Evolutionary conservation across 306 rosid species (phyloP).

Genomic region (Fragaria nilgerrensis): DNA sequence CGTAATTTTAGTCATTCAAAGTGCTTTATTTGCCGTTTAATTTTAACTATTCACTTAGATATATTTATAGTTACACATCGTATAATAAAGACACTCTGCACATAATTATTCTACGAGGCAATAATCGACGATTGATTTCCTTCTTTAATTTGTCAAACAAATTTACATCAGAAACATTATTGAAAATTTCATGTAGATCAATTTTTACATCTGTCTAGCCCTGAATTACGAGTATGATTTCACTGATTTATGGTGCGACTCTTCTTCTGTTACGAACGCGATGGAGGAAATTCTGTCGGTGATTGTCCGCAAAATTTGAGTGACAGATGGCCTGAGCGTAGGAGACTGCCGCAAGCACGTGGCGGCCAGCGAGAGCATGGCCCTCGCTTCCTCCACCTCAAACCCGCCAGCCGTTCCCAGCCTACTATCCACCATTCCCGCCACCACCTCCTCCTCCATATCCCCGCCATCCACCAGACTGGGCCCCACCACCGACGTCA

Average conservation of each 20-base stretch:
- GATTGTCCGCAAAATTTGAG: conserved; percentile 23
- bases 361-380: conserved; percentile 28
- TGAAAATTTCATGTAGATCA: neutral
- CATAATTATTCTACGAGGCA: no score
- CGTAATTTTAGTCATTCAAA: no score
- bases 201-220: neutral
- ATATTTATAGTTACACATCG: no score
- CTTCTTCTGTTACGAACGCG: neutral
- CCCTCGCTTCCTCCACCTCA: conserved; percentile 34
- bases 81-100: no score
- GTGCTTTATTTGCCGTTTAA: no score
- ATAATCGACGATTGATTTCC: no score
- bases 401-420: conserved; percentile 22
- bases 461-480: neutral
- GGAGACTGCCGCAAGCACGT: conserved; percentile 40
- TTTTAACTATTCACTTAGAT: no score
- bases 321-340: conserved; percentile 36
- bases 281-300: conserved; percentile 9
- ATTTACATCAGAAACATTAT: conserved; percentile 4
- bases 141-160: neutral
- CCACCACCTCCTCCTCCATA: neutral
- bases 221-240: neutral
- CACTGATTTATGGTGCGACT: neutral
- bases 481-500: conserved; percentile 22
- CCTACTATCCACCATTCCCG: conserved; percentile 31